Evolutionary conservation across 1,284 basidiomycete species (phyloP).

Genomic region (Gymnopus androsaceus): DNA sequence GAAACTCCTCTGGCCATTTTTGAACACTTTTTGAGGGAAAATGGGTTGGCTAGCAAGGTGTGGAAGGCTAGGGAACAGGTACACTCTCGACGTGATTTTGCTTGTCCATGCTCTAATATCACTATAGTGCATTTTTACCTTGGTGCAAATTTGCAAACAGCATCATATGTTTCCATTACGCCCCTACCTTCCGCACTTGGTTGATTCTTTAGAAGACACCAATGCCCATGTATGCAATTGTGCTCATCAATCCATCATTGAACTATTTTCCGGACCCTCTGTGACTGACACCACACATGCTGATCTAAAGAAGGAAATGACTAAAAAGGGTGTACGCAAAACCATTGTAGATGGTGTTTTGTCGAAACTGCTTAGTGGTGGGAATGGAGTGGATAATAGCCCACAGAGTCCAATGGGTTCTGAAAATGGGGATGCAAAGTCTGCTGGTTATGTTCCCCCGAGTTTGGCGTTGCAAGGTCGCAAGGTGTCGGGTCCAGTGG

Average conservation of each 20-base stretch:
- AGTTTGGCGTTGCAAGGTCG: slow-evolving; percentile 63
- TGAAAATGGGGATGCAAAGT: slow-evolving; percentile 56
- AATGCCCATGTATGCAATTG: slow-evolving; percentile 89
- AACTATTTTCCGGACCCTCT: slow-evolving; percentile 80
- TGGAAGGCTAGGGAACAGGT: slow-evolving; percentile 86
- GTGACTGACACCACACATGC: slow-evolving; percentile 85
- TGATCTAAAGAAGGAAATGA: slow-evolving; percentile 91
- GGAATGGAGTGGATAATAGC: slow-evolving; percentile 37
- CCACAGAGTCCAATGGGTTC: slow-evolving; percentile 56
- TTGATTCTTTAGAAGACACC: slow-evolving; percentile 86
- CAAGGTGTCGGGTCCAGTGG: slow-evolving; percentile 39
- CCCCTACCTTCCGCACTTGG: slow-evolving; percentile 79
- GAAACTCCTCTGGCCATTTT: slow-evolving; percentile 79
- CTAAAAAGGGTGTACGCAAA: slow-evolving; percentile 83
- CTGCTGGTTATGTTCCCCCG: slow-evolving; percentile 72
- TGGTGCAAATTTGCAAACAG: slow-evolving; percentile 67
- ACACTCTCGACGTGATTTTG: slow-evolving; percentile 10
- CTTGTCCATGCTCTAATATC: slow-evolving; percentile 8
- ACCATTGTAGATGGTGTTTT: slow-evolving; percentile 77
- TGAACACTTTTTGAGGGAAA: slow-evolving; percentile 75
- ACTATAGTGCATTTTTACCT: slow-evolving; percentile 59
- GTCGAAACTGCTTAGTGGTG: slow-evolving; percentile 54
- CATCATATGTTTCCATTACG: slow-evolving; percentile 80
- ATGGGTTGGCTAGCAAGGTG: slow-evolving; percentile 74
- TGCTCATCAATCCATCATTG: slow-evolving; percentile 78